A percentile compares a stretch with the other conserved stretches of the same genome.
Conservation (phyloP, 176 grass and related monocot genomes). For the Oryza meyeriana region DNA sequence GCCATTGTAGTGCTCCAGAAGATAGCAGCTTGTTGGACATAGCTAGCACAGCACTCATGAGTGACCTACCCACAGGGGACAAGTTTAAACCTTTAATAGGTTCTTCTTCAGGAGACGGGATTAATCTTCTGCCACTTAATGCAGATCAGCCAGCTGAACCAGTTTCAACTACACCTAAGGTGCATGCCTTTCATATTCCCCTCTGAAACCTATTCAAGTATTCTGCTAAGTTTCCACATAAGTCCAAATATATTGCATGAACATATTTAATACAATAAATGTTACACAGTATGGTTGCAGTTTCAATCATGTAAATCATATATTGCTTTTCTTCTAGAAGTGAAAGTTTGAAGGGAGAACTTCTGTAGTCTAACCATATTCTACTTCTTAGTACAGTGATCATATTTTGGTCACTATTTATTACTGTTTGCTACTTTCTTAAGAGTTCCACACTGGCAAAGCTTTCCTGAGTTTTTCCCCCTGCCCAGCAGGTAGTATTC, state of each 20-base stretch:
- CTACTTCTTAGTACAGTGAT: neutral
- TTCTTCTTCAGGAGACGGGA: slow-evolving; percentile 39
- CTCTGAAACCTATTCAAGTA: neutral
- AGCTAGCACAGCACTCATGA: slow-evolving; percentile 34
- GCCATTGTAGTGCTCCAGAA: slow-evolving; percentile 28
- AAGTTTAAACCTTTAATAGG: slow-evolving; percentile 44
- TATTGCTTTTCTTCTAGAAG: neutral
- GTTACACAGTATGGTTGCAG: neutral
- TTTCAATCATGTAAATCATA: neutral
- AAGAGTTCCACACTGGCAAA: neutral
- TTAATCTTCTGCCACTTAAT: slow-evolving; percentile 25
- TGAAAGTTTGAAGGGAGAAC: neutral
- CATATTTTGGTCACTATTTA: neutral
- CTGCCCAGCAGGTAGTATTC: neutral
- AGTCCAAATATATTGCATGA: neutral
- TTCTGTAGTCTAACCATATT: neutral
- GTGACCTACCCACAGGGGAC: slow-evolving; percentile 21
- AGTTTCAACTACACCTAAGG: slow-evolving; percentile 42
- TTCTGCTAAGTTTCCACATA: slow-evolving; percentile 15
- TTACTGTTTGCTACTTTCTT: neutral
- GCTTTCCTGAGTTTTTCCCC: neutral
- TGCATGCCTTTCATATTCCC: slow-evolving; percentile 17
- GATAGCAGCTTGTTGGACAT: slow-evolving; percentile 48
- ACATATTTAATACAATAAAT: neutral
- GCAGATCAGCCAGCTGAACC: slow-evolving; percentile 31